Percentiles rank a stretch among this genome's conserved stretches.
These are phyloP conservation scores for Peronospora belbahrii DNA, from an alignment of 352 stramenopile genomes.

Conservation along the genomic window DNA sequence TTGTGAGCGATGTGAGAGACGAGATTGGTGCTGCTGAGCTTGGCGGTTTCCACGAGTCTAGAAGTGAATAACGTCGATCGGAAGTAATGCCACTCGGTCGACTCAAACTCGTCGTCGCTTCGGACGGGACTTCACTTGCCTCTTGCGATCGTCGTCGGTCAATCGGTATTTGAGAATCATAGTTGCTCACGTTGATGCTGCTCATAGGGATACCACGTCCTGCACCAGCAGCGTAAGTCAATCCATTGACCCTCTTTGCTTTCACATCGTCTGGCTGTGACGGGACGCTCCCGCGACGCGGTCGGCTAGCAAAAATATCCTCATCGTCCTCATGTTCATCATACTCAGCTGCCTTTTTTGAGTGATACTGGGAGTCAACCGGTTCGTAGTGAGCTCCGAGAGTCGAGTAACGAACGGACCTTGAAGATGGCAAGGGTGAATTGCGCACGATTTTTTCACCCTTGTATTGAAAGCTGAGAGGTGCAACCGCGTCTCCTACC, in stretches of 20 bases:
- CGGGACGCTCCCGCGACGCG: conserved; percentile 38
- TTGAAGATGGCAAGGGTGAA: conserved; percentile 34
- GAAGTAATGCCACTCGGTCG: conserved; percentile 26
- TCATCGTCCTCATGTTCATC: conserved; percentile 37
- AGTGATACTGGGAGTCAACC: conserved; percentile 61
- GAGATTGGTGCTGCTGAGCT: conserved; percentile 47
- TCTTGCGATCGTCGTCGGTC: conserved; percentile 7
- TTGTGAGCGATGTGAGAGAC: conserved; percentile 63
- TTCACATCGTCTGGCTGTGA: conserved; percentile 17
- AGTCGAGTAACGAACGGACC: conserved; percentile 39
- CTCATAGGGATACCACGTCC: conserved; percentile 26
- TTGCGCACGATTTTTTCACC: conserved; percentile 30
- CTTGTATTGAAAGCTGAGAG: conserved; percentile 63
- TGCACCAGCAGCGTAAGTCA: not conserved
- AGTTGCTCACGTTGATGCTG: conserved; percentile 25
- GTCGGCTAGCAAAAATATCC: conserved; percentile 16
- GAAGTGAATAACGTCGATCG: conserved; percentile 57
- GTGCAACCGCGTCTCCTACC: conserved; percentile 38
- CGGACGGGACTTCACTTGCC: conserved; percentile 14
- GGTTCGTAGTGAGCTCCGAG: conserved; percentile 62
- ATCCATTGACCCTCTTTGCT: conserved; percentile 3
- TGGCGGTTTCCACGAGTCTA: conserved; percentile 65
- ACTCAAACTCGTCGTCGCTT: conserved; percentile 27
- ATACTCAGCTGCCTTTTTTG: conserved; percentile 63
- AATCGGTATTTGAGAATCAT: conserved; percentile 12